phyloP scores from a whole-genome alignment of 129 eudicot species.

The Heracleum sosnowskyi region DNA sequence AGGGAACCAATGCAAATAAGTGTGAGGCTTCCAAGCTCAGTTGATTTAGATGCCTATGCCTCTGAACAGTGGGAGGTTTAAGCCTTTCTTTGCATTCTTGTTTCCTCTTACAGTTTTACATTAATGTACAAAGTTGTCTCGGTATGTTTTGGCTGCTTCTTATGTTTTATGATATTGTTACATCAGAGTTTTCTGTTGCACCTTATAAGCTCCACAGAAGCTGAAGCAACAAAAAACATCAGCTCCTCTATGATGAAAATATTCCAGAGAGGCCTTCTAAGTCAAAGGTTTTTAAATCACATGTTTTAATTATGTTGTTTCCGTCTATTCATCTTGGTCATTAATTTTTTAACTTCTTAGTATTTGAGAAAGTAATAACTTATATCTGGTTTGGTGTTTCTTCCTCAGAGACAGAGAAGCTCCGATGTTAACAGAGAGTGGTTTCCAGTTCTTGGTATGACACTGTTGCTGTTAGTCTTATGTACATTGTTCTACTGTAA shows the following conservation, averaged over 20 bases:
- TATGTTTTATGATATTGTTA: constrained; percentile 36
- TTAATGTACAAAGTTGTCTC: constrained; percentile 9
- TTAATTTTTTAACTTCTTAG: neutral
- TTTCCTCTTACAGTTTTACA: constrained; percentile 4
- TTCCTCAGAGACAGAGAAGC: constrained; percentile 73
- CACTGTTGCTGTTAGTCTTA: neutral
- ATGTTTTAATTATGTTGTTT: constrained; percentile 4
- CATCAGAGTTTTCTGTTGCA: constrained; percentile 90
- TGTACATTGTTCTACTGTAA: neutral
- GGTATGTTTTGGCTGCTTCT: constrained; percentile 24
- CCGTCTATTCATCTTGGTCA: constrained; percentile 6
- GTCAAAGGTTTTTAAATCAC: constrained; percentile 49
- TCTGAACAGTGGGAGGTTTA: constrained; percentile 88
- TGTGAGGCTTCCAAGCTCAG: constrained; percentile 82
- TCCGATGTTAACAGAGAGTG: constrained; percentile 74
- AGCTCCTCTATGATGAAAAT: constrained; percentile 93
- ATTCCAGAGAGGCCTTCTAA: constrained; percentile 83
- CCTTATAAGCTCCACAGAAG: constrained; percentile 84
- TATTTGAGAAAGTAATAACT: neutral
- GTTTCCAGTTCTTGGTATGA: constrained; percentile 93
- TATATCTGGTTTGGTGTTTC: neutral
- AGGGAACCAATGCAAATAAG: constrained; percentile 78
- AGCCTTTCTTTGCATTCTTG: neutral
- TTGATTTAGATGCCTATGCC: constrained; percentile 76
- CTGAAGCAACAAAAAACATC: constrained; percentile 63